Base-by-base conservation (phyloP, 371 early-diverging fungal species). In the Catenaria anguillulae region DNA sequence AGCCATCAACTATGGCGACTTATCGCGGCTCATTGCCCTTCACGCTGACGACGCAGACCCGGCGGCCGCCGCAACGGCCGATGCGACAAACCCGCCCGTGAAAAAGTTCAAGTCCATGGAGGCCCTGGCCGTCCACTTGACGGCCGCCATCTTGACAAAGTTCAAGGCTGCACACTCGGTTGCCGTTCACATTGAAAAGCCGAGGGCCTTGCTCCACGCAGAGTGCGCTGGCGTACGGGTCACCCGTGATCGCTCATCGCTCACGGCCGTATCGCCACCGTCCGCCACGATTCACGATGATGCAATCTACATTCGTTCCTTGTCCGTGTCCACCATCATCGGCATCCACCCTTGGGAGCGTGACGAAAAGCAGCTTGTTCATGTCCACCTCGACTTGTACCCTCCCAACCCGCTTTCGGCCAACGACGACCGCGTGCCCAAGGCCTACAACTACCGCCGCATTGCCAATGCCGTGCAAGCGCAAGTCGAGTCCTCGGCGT, bases 331-430 rank as follows among this genome's bases (percentile, higher is more conserved):
- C 64, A 83, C 90, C 24, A 90, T 97, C 59, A 87, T 97, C 62
- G 98, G 98, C 43, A 86, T 95, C 31, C 90, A 94, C 69, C 84
- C 90, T 21, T 94, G 93, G 90, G 97, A 97, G 75, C 80, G 97
- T 21, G 87, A 89, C 68, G 89, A 90, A 71, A 89, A 88, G 68
- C 97, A 97, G 68, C 80, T 86, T 0, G 87, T 97, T 12, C 68
- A 90, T 2, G 66, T 95, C 62, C 87, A 87, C 62, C 63, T 97
- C 61, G 77, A 75, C 35, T 77, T 93, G 40, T 82, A 85, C 67
- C 81, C 88, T n/a, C 71, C 78, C 52, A 64, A 68, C 33, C 73
- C 67, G 37, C 64, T 73, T 60, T 62, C 73, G 4, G 56, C 68
- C 36, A 60, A 72, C 2, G 82, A 78, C 56, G n/a, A n/a, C n/a